phyloP scores from a whole-genome alignment of 192 early-diverging fungal species.

The Linnemannia exigua region DNA sequence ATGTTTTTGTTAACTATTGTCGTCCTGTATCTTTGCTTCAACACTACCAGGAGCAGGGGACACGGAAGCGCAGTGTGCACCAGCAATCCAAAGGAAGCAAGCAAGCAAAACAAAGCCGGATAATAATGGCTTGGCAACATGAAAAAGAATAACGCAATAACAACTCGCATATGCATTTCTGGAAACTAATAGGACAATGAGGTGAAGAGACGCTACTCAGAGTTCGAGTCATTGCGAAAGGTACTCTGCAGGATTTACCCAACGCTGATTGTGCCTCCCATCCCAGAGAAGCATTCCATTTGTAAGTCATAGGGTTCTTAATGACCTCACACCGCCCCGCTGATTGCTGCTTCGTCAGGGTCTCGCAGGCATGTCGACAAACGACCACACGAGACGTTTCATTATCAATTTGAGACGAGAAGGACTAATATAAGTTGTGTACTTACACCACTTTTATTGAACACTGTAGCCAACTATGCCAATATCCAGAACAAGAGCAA shows the following conservation, averaged over 20 bases:
- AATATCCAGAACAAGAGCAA: constrained; percentile 89
- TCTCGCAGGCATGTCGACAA: background rate
- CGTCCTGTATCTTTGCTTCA: background rate
- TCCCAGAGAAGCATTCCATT: constrained; percentile 97
- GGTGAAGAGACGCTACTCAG: constrained; percentile 91
- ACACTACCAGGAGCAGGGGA: background rate
- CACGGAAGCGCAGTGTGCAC: background rate
- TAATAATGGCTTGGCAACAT: background rate
- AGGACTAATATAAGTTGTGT: background rate
- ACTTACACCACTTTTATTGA: background rate
- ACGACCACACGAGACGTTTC: no score
- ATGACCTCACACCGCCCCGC: background rate
- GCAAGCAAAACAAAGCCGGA: background rate
- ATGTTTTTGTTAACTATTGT: constrained; percentile 14
- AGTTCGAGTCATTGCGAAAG: constrained; percentile 94
- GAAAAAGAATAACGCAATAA: background rate
- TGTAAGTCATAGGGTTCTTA: constrained; percentile 61
- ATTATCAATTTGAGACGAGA: background rate
- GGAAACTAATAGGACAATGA: constrained; percentile 66
- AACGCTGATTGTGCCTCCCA: constrained; percentile 91
- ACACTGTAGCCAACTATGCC: constrained; percentile 70
- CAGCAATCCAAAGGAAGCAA: no score
- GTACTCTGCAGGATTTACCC: constrained; percentile 86
- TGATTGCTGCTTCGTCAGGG: background rate
- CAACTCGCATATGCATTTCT: background rate